Evolutionary conservation across 164 flowering plant species (phyloP).

Genomic region (Chimonanthus praecox): DNA sequence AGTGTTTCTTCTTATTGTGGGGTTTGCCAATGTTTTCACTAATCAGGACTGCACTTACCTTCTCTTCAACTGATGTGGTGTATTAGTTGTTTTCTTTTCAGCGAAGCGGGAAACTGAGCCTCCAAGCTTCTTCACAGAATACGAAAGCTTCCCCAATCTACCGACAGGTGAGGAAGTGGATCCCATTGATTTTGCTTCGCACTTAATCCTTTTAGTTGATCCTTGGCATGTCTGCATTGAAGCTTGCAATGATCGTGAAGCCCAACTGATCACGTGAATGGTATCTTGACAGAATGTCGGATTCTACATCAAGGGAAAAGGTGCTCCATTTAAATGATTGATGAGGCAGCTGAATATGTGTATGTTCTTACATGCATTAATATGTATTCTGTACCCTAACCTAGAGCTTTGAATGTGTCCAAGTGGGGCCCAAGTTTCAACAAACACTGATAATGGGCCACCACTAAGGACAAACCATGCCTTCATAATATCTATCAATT

Average conservation of each 20-base stretch:
- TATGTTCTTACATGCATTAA: background rate
- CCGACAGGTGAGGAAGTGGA: slow-evolving; percentile 18
- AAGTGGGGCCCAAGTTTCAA: too few species aligned
- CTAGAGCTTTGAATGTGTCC: background rate
- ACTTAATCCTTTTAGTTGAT: slow-evolving; percentile 29
- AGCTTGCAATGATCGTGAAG: slow-evolving; percentile 43
- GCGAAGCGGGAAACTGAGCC: background rate
- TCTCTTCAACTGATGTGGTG: slow-evolving; percentile 3
- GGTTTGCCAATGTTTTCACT: background rate
- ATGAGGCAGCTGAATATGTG: background rate
- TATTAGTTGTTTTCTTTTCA: background rate
- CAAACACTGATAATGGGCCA: background rate
- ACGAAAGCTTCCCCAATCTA: slow-evolving; percentile 18
- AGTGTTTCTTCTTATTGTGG: too few species aligned
- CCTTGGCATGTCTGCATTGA: slow-evolving; percentile 12
- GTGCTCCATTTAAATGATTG: background rate
- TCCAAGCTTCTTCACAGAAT: slow-evolving; percentile 22
- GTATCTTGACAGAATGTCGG: slow-evolving; percentile 61
- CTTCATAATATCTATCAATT: background rate
- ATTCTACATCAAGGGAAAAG: slow-evolving; percentile 28
- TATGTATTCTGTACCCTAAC: too few species aligned
- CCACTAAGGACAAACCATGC: background rate
- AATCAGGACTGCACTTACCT: slow-evolving; percentile 9
- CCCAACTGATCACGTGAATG: slow-evolving; percentile 37
- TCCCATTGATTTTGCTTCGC: slow-evolving; percentile 6